Percentiles rank a stretch among this genome's conserved stretches.
Evolutionary conservation across 495 filamentous ascomycete genomes (phyloP).

Genomic region (Penicillium soppii): DNA sequence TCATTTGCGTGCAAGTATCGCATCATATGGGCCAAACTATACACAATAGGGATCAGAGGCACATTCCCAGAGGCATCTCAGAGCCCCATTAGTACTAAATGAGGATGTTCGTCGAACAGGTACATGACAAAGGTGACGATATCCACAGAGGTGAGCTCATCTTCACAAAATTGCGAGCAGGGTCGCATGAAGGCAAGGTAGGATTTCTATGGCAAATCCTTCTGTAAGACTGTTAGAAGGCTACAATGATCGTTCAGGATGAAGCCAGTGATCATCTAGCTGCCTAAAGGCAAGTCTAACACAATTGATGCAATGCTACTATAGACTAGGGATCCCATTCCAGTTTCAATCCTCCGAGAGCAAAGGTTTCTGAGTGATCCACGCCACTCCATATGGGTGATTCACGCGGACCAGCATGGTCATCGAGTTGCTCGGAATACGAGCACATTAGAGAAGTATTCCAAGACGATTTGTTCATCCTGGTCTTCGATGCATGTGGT

Average conservation of each 20-base stretch:
- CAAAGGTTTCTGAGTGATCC: neutral
- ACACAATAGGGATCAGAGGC: neutral
- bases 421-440: constrained; percentile 29
- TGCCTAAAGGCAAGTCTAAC: constrained; percentile 22
- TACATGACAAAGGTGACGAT: constrained; percentile 17
- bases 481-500: no score
- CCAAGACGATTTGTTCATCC: no score
- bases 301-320: neutral
- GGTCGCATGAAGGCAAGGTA: constrained; percentile 23
- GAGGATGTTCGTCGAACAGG: constrained; percentile 11
- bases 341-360: neutral
- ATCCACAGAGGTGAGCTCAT: constrained; percentile 20
- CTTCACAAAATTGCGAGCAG: constrained; percentile 16
- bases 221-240: constrained; percentile 7
- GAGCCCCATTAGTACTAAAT: no score
- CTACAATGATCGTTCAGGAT: constrained; percentile 21
- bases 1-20: constrained; percentile 2
- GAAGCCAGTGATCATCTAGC: constrained; percentile 8
- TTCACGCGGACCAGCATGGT: constrained; percentile 29
- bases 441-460: constrained; percentile 17
- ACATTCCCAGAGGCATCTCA: neutral
- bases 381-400: constrained; percentile 10
- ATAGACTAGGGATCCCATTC: neutral
- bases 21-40: constrained; percentile 3
- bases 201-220: constrained; percentile 4